phyloP scores from a whole-genome alignment of 2,329 filamentous ascomycete genomes.

The Neoascochyta sp. region DNA sequence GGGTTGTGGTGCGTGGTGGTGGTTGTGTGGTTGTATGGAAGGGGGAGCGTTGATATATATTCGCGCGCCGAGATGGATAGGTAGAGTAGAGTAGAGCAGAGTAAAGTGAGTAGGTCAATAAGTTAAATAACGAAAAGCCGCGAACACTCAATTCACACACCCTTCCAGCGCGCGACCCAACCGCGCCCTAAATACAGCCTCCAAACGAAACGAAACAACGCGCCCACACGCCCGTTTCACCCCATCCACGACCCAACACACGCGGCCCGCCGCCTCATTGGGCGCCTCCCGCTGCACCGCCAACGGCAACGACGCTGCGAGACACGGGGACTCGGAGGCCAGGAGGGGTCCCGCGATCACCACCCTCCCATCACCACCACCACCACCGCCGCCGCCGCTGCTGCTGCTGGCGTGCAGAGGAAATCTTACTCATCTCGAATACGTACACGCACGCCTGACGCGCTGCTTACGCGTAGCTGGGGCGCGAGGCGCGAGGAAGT shows the following conservation, averaged over 20 bases:
- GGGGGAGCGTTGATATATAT: background rate
- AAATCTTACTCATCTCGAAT: conserved; percentile 5
- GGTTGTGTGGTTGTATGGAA: background rate
- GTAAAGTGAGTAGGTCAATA: no score
- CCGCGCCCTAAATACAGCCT: conserved; percentile 5
- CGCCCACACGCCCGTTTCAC: no score
- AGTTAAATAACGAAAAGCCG: no score
- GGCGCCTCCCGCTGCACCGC: conserved; percentile 4
- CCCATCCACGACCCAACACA: no score
- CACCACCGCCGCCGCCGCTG: no score
- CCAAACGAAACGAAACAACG: background rate
- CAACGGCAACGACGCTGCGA: no score
- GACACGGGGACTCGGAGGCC: no score
- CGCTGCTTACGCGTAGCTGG: conserved; percentile 9
- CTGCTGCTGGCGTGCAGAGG: background rate
- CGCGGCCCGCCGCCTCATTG: conserved; percentile 7
- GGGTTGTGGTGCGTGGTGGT: background rate
- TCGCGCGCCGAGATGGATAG: background rate
- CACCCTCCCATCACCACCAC: no score
- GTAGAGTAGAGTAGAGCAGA: background rate
- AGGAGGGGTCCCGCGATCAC: conserved; percentile 13
- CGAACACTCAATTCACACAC: background rate
- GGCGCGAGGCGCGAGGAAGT: background rate
- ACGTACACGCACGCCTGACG: conserved; percentile 2
- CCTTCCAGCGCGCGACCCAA: conserved; percentile 1